phyloP scores from a whole-genome alignment of 1,284 basidiomycete genomes.

The Omphalotus olearius region DNA sequence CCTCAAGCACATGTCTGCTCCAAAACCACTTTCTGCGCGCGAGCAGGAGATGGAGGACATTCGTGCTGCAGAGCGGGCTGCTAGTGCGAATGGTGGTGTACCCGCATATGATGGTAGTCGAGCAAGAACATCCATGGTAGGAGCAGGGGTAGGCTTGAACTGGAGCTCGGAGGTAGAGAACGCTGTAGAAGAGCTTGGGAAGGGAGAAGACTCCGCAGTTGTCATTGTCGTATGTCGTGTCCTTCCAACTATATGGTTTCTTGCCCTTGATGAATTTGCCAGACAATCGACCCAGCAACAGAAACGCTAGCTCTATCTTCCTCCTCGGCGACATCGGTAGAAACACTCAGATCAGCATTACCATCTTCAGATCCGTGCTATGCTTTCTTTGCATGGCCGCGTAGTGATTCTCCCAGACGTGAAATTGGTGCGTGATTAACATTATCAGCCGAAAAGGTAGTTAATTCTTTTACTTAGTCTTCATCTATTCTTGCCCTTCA shows the following conservation, averaged over 20 bases:
- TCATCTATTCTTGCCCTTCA: conserved; percentile 86
- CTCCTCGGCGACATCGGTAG: conserved; percentile 31
- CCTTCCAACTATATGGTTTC: not conserved
- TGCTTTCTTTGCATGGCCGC: conserved; percentile 73
- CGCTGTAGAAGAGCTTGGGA: conserved; percentile 55
- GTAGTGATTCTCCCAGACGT: conserved; percentile 38
- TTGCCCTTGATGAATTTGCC: conserved; percentile 4
- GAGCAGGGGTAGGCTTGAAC: conserved; percentile 51
- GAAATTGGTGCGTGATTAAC: conserved; percentile 47
- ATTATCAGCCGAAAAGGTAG: not conserved
- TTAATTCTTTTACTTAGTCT: conserved; percentile 42
- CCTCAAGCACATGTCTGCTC: conserved; percentile 66
- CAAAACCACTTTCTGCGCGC: conserved; percentile 74
- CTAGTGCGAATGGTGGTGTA: conserved; percentile 30
- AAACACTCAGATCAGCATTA: conserved; percentile 42
- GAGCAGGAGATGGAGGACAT: conserved; percentile 81
- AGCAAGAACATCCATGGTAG: conserved; percentile 51
- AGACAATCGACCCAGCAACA: conserved; percentile 60
- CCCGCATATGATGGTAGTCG: conserved; percentile 53
- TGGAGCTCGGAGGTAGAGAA: conserved; percentile 64
- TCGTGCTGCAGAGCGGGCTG: conserved; percentile 60
- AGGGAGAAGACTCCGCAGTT: conserved; percentile 45
- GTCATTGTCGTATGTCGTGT: conserved; percentile 58
- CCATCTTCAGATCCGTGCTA: conserved; percentile 60
- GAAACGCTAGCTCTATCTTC: conserved; percentile 52